Conservation (phyloP, 208 protist species). For the Leishmania arabica region DNA sequence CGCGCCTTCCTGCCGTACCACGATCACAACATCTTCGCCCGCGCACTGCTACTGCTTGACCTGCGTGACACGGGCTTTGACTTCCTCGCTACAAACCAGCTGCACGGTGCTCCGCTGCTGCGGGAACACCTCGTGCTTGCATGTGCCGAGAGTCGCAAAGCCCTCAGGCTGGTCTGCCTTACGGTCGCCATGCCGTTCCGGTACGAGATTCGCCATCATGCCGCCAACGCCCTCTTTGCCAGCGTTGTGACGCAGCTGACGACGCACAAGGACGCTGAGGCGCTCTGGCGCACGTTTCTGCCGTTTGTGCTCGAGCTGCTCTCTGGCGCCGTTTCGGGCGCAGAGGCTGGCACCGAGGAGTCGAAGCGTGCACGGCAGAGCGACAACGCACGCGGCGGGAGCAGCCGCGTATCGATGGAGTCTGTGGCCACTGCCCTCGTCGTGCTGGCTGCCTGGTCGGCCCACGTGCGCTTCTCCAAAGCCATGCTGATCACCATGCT, state of each 20-base stretch:
- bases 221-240: conserved; percentile 83
- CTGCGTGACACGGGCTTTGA: conserved; percentile 85
- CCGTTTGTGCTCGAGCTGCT: conserved; percentile 80
- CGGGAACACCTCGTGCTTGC: conserved; percentile 75
- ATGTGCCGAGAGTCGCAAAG: conserved; percentile 76
- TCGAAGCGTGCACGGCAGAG: conserved; percentile 14
- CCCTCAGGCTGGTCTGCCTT: conserved; percentile 66
- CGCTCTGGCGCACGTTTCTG: conserved; percentile 73
- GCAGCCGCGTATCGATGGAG: conserved; percentile 37
- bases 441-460: conserved; percentile 70
- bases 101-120: conserved; percentile 72
- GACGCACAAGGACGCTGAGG: conserved; percentile 58
- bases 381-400: conserved; percentile 5
- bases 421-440: conserved; percentile 70
- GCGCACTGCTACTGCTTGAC: conserved; percentile 77
- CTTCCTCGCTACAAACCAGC: conserved; percentile 82
- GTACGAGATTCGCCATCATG: conserved; percentile 57
- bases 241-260: conserved; percentile 64
- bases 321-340: conserved; percentile 28
- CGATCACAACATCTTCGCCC: conserved; percentile 86
- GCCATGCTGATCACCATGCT: conserved; percentile 60
- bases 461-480: conserved; percentile 65
- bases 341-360: conserved; percentile 29
- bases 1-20: conserved; percentile 85
- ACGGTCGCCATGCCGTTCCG: conserved; percentile 55